These are phyloP conservation scores for Apiotrichum laibachii DNA, from an alignment of 1,284 basidiomycete species.

Conservation along the genomic window DNA sequence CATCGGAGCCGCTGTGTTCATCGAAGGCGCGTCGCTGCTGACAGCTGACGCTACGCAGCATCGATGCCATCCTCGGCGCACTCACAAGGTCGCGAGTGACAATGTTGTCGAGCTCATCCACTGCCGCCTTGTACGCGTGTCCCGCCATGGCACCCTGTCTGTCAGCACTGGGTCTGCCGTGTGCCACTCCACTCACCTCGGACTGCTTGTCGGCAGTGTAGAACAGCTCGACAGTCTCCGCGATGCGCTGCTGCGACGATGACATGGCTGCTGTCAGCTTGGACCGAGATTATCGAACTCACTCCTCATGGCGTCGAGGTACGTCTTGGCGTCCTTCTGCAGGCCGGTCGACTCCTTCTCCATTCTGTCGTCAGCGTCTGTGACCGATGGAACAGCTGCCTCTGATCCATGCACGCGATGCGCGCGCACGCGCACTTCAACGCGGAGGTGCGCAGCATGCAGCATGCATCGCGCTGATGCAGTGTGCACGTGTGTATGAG, in stretches of 20 bases:
- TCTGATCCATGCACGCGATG: not conserved
- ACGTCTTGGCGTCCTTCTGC: constrained; percentile 93
- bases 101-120: constrained; percentile 87
- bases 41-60: not conserved
- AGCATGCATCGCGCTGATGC: too few relatives aligned
- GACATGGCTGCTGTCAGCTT: constrained; percentile 68
- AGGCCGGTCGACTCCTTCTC: constrained; percentile 89
- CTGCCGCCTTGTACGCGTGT: constrained; percentile 91
- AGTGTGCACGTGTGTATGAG: too few relatives aligned
- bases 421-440: too few relatives aligned
- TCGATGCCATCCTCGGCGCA: not conserved
- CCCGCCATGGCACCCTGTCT: constrained; percentile 84
- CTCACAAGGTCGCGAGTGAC: constrained; percentile 80
- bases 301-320: constrained; percentile 92
- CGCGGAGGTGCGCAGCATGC: too few relatives aligned
- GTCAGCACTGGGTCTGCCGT: constrained; percentile 5
- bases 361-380: constrained; percentile 58
- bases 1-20: not conserved
- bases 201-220: constrained; percentile 82
- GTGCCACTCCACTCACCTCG: constrained; percentile 53
- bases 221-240: constrained; percentile 90
- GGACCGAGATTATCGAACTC: constrained; percentile 25
- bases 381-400: not conserved
- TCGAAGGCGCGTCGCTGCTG: constrained; percentile 9
- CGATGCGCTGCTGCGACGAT: constrained; percentile 85